Base-by-base conservation (phyloP, 805 yeast genomes). In the Hanseniaspora mollemarum region DNA sequence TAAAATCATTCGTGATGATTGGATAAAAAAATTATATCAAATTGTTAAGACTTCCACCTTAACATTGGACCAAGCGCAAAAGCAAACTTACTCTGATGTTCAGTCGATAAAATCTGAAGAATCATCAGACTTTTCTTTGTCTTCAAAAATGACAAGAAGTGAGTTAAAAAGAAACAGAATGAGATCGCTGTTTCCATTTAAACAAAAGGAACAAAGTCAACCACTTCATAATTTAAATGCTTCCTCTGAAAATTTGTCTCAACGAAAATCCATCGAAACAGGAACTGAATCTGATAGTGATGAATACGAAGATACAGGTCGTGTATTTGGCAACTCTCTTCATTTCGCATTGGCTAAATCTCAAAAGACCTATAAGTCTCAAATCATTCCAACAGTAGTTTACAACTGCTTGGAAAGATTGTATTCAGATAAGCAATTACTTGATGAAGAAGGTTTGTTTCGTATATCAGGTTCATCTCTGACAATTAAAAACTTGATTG, bases 401-500 rank as follows among this genome's bases (percentile, higher is more conserved):
- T 83, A 69, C 58, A 68, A 94, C 54, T 87, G 95, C 60, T 60
- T 88, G 31, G 82, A 77, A 52, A 84, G 74, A 56, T 69, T 90
- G 45, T 72, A 73, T 45, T 72, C 70, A 35, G 74, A 80, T 24
- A 78, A 81, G 21, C 95, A 94, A 0, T 16, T 16, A 18, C 70
- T 81, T n/a, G 75, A 75, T 54, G 92, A 86, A 63, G 95, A 87
- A 60, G 98, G 98, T 10, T 76, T 90, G 2, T 92, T 92, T 69
- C 72, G 98, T 54, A 69, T 87, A 52, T 85, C 88, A 65, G 97
- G 97, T 3, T 85, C 94, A 33, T 83, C 87, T 51, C 74, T 87
- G 1, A 73, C 81, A 48, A 86, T 85, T 36, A 77, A 80, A 55
- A 75, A 71, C 37, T 71, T 85, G 53, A 84, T 81, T 58, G 84